A percentile compares a stretch with the other conserved stretches of the same genome.
Evolutionary conservation across 352 stramenopile species (phyloP).

Genomic region (Pythium brassicae): DNA sequence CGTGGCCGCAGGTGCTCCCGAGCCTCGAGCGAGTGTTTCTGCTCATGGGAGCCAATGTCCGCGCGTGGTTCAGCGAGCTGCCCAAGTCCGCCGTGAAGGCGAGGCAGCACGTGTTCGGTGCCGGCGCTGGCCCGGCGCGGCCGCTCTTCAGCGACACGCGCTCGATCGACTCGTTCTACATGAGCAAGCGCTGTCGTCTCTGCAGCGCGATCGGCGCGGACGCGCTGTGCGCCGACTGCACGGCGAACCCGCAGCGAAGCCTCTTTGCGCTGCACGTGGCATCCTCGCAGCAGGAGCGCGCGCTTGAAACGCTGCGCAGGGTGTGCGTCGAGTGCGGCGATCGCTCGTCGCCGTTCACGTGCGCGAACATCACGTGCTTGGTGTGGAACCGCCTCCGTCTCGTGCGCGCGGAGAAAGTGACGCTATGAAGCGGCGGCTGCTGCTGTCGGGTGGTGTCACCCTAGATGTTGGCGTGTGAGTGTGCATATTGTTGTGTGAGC

Average conservation of each 20-base stretch:
- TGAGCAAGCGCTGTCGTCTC: slow-evolving; percentile 75
- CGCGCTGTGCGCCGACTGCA: slow-evolving; percentile 50
- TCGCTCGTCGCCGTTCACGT: slow-evolving; percentile 38
- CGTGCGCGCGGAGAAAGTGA: slow-evolving; percentile 30
- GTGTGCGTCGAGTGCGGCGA: slow-evolving; percentile 51
- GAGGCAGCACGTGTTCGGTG: slow-evolving; percentile 23
- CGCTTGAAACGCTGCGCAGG: slow-evolving; percentile 27
- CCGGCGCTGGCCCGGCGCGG: background rate
- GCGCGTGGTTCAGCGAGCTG: slow-evolving; percentile 64
- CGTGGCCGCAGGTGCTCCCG: slow-evolving; percentile 48
- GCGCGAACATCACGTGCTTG: slow-evolving; percentile 49
- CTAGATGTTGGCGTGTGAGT: too few species aligned
- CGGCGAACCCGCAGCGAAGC: slow-evolving; percentile 53
- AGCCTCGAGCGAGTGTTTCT: slow-evolving; percentile 84
- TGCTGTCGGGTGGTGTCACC: background rate
- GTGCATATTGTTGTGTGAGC: too few species aligned
- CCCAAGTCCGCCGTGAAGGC: slow-evolving; percentile 60
- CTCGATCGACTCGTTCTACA: slow-evolving; percentile 82
- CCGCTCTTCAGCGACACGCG: slow-evolving; percentile 11
- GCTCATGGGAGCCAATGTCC: slow-evolving; percentile 73
- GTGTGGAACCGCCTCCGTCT: slow-evolving; percentile 67
- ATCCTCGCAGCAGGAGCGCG: slow-evolving; percentile 35
- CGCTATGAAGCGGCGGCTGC: slow-evolving; percentile 13
- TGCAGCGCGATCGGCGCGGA: slow-evolving; percentile 61
- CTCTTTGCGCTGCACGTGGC: slow-evolving; percentile 52